Conservation (phyloP, 2,329 filamentous ascomycete species). For the Fusarium graminum region DNA sequence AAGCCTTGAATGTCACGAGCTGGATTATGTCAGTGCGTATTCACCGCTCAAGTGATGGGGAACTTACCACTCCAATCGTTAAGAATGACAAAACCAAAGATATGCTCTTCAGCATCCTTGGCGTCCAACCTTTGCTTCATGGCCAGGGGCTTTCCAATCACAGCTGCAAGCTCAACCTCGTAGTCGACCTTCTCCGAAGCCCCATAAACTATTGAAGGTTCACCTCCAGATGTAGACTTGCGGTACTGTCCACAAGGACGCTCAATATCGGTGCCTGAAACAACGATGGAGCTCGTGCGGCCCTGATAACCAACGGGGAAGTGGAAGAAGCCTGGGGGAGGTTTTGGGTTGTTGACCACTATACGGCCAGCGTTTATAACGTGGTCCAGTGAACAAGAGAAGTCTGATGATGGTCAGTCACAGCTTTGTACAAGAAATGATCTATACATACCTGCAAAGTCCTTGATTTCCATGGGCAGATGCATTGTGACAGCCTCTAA, state of each 20-base stretch:
- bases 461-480: conserved; percentile 66
- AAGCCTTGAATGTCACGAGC: conserved; percentile 72
- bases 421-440: accelerated
- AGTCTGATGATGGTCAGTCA: conserved; percentile 56
- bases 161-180: conserved; percentile 60
- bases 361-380: conserved; percentile 62
- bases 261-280: conserved; percentile 61
- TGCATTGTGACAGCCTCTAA: conserved; percentile 56
- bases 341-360: conserved; percentile 54
- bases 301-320: conserved; percentile 67
- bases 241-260: conserved; percentile 62
- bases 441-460: conserved; percentile 58
- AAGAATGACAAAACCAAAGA: conserved; percentile 72
- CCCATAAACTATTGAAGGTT: conserved; percentile 43
- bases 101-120: conserved; percentile 67
- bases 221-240: conserved; percentile 15
- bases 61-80: conserved; percentile 71
- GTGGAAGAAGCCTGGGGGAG: conserved; percentile 62
- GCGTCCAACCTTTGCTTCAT: conserved; percentile 55
- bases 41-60: accelerated
- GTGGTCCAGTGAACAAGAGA: conserved; percentile 67
- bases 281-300: conserved; percentile 65
- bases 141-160: conserved; percentile 58
- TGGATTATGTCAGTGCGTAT: conserved; percentile 30
- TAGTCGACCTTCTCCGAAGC: conserved; percentile 56